Conservation (phyloP, 129 eudicot genomes). For the Mikania micrantha region DNA sequence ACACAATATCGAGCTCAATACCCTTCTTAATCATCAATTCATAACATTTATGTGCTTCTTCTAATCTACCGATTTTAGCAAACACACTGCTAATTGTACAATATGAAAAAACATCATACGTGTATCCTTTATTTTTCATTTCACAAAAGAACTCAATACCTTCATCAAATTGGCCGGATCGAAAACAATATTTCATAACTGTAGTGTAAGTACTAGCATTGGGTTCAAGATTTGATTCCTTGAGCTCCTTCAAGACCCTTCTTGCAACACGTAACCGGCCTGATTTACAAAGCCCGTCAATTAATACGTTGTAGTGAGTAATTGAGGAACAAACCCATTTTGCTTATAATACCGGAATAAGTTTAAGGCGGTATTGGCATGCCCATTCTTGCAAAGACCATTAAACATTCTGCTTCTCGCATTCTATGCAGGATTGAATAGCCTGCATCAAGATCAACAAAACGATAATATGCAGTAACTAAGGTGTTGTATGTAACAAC, state of each 20-base stretch:
- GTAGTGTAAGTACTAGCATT: slow-evolving; percentile 76
- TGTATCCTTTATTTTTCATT: slow-evolving; percentile 68
- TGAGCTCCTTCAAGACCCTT: slow-evolving; percentile 52
- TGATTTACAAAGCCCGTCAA: slow-evolving; percentile 55
- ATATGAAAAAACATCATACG: slow-evolving; percentile 61
- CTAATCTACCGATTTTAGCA: slow-evolving; percentile 38
- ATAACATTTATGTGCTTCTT: slow-evolving; percentile 43
- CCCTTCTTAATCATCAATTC: slow-evolving; percentile 55
- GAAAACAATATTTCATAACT: slow-evolving; percentile 58
- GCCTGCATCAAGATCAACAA: slow-evolving; percentile 60
- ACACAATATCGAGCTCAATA: slow-evolving; percentile 52
- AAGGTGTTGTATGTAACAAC: slow-evolving; percentile 83
- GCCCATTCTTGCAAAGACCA: slow-evolving; percentile 74
- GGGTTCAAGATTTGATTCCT: slow-evolving; percentile 41
- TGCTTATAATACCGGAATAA: slow-evolving; percentile 42
- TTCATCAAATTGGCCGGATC: slow-evolving; percentile 35
- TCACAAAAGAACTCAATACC: slow-evolving; percentile 60
- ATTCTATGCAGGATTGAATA: slow-evolving; percentile 58
- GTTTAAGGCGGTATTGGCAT: slow-evolving; percentile 39
- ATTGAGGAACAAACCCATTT: slow-evolving; percentile 41
- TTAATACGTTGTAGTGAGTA: slow-evolving; percentile 70
- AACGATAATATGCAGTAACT: slow-evolving; percentile 65
- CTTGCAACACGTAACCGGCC: slow-evolving; percentile 40
- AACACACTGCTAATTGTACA: slow-evolving; percentile 63
- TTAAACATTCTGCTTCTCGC: slow-evolving; percentile 74